Percentiles rank a stretch among this genome's conserved stretches.
Evolutionary conservation across 2,329 filamentous ascomycete species (phyloP).

Genomic region (Colletotrichum euphorbiae): DNA sequence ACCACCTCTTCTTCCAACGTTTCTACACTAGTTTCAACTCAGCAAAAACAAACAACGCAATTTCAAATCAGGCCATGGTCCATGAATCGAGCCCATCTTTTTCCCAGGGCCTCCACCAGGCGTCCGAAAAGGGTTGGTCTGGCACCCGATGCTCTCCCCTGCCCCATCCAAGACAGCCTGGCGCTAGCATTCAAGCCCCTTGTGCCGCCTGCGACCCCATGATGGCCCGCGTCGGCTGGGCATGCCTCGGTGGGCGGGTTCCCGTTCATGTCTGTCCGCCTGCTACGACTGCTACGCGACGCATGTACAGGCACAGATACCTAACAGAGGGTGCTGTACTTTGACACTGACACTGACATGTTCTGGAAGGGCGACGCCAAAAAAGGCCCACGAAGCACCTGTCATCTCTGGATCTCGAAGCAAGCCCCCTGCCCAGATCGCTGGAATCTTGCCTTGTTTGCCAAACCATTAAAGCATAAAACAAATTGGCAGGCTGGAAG

Average conservation of each 20-base stretch:
- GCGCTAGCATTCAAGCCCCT: constrained; percentile 26
- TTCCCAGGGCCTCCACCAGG: background rate
- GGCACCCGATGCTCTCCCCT: constrained; percentile 19
- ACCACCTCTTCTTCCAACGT: background rate
- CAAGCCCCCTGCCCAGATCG: background rate
- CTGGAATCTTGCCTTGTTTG: constrained; percentile 16
- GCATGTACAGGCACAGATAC: background rate
- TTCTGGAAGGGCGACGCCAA: constrained; percentile 12
- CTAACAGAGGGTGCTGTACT: constrained; percentile 3
- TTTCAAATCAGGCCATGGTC: background rate
- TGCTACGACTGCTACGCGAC: too few species aligned
- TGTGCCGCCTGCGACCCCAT: constrained; percentile 36
- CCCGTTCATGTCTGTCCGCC: constrained; percentile 11
- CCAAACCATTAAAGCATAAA: background rate
- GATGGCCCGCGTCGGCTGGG: constrained; percentile 37
- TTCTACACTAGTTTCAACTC: background rate
- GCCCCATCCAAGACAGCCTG: constrained; percentile 27
- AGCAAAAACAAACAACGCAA: background rate
- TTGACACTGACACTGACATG: background rate
- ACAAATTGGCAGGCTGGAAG: background rate
- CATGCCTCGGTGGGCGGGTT: constrained; percentile 33
- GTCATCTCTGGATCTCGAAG: constrained; percentile 19
- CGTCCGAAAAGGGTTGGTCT: constrained; percentile 17
- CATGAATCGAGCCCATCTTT: background rate
- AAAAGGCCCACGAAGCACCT: background rate